Evolutionary conservation across 2,329 filamentous ascomycete species (phyloP).

Genomic region (Parafenestella ontariensis): DNA sequence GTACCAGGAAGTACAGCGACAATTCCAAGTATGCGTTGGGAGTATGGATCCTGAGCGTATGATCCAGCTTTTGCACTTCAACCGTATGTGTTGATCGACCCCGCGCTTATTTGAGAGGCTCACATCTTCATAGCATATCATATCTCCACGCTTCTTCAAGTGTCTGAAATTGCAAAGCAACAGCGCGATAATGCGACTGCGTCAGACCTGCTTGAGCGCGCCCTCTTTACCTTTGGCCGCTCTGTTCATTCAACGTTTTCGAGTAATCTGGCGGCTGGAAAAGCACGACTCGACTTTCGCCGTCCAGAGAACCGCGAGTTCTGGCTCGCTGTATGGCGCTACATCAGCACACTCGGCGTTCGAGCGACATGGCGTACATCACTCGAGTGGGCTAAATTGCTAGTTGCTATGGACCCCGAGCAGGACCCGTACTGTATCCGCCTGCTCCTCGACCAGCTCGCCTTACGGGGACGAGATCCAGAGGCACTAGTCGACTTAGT

Average conservation of each 20-base stretch:
- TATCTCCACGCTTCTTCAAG: conserved; percentile 90
- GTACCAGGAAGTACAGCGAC: conserved; percentile 76
- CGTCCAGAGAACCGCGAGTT: conserved; percentile 90
- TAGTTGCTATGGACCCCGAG: conserved; percentile 74
- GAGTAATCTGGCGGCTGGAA: conserved; percentile 75
- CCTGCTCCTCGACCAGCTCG: conserved; percentile 82
- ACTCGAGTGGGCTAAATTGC: conserved; percentile 89
- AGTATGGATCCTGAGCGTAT: conserved; percentile 84
- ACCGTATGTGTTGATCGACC: conserved; percentile 57
- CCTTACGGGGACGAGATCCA: conserved; percentile 79
- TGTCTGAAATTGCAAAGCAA: conserved; percentile 89
- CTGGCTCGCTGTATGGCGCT: conserved; percentile 88
- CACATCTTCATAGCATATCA: conserved; percentile 72
- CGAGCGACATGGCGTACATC: conserved; percentile 95
- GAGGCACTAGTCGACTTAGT: conserved; percentile 77
- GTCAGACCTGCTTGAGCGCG: conserved; percentile 86
- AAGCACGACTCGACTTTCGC: conserved; percentile 79
- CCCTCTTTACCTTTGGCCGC: conserved; percentile 91
- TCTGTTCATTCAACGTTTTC: conserved; percentile 84
- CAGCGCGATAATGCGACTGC: conserved; percentile 87
- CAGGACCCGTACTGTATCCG: conserved; percentile 83
- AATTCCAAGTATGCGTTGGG: conserved; percentile 82
- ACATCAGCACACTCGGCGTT: conserved; percentile 82
- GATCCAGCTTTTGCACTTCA: conserved; percentile 74
- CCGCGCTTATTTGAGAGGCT: conserved; percentile 9